Conservation (phyloP, 805 yeast genomes). For the Naumovozyma castellii region DNA sequence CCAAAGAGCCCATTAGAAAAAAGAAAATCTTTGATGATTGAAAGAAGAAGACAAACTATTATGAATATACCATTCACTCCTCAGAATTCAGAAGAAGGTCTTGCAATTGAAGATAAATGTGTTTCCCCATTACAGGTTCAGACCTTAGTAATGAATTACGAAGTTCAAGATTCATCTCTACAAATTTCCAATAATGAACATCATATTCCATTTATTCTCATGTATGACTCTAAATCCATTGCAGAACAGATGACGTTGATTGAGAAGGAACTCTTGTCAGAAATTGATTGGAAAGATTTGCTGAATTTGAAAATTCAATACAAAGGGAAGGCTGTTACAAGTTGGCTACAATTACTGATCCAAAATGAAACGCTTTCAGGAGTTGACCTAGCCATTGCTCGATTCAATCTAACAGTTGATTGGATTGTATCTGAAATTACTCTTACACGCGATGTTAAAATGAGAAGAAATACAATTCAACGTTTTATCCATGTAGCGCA, state of each 20-base stretch:
- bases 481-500: conserved; percentile 81
- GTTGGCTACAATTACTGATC: conserved; percentile 74
- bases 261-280: conserved; percentile 74
- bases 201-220: conserved; percentile 77
- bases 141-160: conserved; percentile 19
- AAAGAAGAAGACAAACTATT: conserved; percentile 33
- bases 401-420: conserved; percentile 82
- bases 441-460: conserved; percentile 49
- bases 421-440: conserved; percentile 88
- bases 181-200: conserved; percentile 30
- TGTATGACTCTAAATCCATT: conserved; percentile 54
- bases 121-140: conserved; percentile 14
- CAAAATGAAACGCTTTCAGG: conserved; percentile 55
- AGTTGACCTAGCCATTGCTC: conserved; percentile 66
- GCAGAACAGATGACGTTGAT: conserved; percentile 80
- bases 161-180: conserved; percentile 21
- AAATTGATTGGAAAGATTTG: conserved; percentile 87
- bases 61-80: conserved; percentile 31
- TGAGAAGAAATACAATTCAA: conserved; percentile 65
- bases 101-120: not conserved
- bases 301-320: conserved; percentile 68
- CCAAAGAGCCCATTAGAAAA: conserved; percentile 14
- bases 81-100: conserved; percentile 2
- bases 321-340: conserved; percentile 55
- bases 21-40: conserved; percentile 28